These are phyloP conservation scores for Taxillus chinensis DNA, from an alignment of 164 flowering plant genomes.

Conservation along the genomic window DNA sequence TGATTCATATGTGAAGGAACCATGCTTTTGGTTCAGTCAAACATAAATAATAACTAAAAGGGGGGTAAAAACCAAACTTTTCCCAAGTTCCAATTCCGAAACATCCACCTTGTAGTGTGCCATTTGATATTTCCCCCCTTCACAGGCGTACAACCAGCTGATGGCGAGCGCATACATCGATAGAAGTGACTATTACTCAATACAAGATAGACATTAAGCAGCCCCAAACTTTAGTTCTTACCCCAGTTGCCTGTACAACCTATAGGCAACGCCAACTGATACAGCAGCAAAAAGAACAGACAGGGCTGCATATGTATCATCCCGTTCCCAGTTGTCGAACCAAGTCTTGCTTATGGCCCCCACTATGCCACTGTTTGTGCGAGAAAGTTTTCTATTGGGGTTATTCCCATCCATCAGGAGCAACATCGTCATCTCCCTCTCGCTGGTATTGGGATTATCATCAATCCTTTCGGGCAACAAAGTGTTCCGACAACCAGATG, in stretches of 20 bases:
- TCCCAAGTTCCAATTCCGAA: too few relatives aligned
- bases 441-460: slow-evolving; percentile 9
- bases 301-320: slow-evolving; percentile 82
- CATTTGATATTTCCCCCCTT: too few relatives aligned
- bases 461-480: slow-evolving; percentile 13
- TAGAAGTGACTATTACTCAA: not conserved
- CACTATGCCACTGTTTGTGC: slow-evolving; percentile 24
- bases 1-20: too few relatives aligned
- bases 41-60: too few relatives aligned
- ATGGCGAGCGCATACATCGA: not conserved
- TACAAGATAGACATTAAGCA: not conserved
- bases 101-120: too few relatives aligned
- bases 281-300: slow-evolving; percentile 67
- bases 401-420: slow-evolving; percentile 12
- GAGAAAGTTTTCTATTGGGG: slow-evolving; percentile 20
- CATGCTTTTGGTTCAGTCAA: too few relatives aligned
- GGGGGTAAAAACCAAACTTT: too few relatives aligned
- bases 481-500: slow-evolving; percentile 49
- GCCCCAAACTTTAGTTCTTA: slow-evolving; percentile 6
- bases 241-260: slow-evolving; percentile 53
- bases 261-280: slow-evolving; percentile 66
- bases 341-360: slow-evolving; percentile 41
- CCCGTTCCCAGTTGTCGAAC: slow-evolving; percentile 86
- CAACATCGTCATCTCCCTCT: slow-evolving; percentile 8
- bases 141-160: too few relatives aligned